Conservation (phyloP, 106 monocot species). For the Dendrobium officinale region DNA sequence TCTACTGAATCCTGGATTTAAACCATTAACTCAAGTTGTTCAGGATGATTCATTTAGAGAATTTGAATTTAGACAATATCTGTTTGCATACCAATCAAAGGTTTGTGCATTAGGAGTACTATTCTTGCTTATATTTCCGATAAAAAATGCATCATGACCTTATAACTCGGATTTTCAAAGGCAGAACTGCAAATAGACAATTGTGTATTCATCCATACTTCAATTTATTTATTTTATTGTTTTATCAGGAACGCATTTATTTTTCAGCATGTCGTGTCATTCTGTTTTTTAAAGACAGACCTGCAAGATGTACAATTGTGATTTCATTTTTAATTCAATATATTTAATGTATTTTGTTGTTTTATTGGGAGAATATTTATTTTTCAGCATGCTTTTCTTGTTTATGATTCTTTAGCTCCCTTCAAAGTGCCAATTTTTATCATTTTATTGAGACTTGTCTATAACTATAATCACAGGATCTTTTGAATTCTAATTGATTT, state of each 20-base stretch:
- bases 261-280: conserved; percentile 1
- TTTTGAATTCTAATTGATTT: not conserved
- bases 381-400: not conserved
- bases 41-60: conserved; percentile 94
- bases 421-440: not conserved
- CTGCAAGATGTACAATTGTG: not conserved
- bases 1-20: conserved; percentile 65
- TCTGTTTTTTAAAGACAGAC: not conserved
- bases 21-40: conserved; percentile 73
- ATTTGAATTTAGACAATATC: conserved; percentile 95
- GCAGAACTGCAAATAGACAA: not conserved
- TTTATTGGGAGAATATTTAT: not conserved
- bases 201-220: not conserved
- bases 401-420: not conserved
- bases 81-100: conserved; percentile 91
- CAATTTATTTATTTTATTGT: not conserved
- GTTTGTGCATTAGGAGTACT: conserved; percentile 24
- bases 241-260: not conserved
- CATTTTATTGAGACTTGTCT: not conserved
- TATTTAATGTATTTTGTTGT: not conserved
- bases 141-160: not conserved
- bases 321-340: not conserved
- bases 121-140: not conserved
- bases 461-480: not conserved
- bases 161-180: not conserved